Base-by-base conservation (phyloP, 768 basidiomycete species). In the Coprinellus micaceus region DNA sequence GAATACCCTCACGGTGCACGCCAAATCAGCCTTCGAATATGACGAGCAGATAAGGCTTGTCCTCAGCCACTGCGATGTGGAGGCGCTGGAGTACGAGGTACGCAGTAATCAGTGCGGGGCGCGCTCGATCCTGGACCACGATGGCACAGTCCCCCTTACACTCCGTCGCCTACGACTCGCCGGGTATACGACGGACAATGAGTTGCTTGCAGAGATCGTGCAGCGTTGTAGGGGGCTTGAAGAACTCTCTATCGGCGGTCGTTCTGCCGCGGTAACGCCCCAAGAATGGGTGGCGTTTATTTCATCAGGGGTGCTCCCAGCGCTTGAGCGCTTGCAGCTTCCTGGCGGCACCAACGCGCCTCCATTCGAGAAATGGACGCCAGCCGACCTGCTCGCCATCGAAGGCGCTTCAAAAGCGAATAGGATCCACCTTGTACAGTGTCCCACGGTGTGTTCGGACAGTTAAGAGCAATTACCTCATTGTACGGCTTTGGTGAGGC, bases 211-310 rank as follows among this genome's bases (percentile, higher is more conserved):
- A 21, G 57, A 63, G 29, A 67, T 84, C 1, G 61, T 64, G 12
- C 61, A 63, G 40, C 61, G 64, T 43, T 83, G 73, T 54, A 62
- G 54, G 15, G 67, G 69, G 33, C 58, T 84, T 58, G 71, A 75
- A 61, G 69, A 74, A 30, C 63, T 84, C 40, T 66, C 64, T 13
- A 64, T 82, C 13, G 60, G 61, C 4, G 80, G 80, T 10, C 72
- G 80, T 24, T 66, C 59, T 36, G 65, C 75, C 10, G 66, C 69
- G n/a, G 58, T 81, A 22, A 59, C 65, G 6, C 58, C 71, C 25
- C 53, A 67, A 19, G 76, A 78, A 58, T 83, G 81, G 82, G 62
- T 60, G 4, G 47, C 62, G 17, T 77, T 79, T 53, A 63, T 82
- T 40, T 47, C 54, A 10, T 74, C 69, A 33, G 71, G 74, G 3